These are phyloP conservation scores for Choiromyces venosus DNA, from an alignment of 495 filamentous ascomycete species.

Conservation along the genomic window DNA sequence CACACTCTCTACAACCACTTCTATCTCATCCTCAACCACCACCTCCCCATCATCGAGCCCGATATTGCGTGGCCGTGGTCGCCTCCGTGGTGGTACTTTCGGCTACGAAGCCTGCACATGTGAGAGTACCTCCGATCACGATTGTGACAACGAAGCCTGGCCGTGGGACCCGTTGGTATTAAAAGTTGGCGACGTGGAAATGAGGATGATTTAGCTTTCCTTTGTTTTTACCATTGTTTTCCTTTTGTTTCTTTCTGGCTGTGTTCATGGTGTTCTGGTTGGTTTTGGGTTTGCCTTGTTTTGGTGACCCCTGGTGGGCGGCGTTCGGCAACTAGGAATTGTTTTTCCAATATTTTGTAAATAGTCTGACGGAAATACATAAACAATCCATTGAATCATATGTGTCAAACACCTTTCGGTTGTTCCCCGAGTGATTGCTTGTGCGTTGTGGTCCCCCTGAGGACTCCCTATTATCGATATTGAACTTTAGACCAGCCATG, in stretches of 20 bases:
- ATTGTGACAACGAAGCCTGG: neutral
- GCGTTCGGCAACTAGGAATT: neutral
- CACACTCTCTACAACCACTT: neutral
- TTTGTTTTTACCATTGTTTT: neutral
- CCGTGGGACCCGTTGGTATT: neutral
- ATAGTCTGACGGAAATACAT: neutral
- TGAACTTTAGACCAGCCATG: neutral
- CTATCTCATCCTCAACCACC: neutral
- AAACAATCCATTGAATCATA: neutral
- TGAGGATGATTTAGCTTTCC: neutral
- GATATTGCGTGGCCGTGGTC: neutral
- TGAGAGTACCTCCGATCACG: neutral
- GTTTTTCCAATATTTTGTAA: neutral
- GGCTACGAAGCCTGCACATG: neutral
- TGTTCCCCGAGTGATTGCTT: neutral
- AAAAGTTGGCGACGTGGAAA: neutral
- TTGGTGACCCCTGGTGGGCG: neutral
- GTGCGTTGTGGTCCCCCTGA: neutral
- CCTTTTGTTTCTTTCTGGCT: neutral
- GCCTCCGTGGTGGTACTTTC: neutral
- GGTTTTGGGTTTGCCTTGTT: neutral
- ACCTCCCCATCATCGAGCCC: neutral
- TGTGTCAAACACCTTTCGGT: neutral
- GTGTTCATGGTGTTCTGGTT: neutral
- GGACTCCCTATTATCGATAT: neutral